A percentile compares a stretch with the other conserved stretches of the same genome.
phyloP scores from a whole-genome alignment of 352 stramenopile genomes.

The Phytophthora hybrid region DNA sequence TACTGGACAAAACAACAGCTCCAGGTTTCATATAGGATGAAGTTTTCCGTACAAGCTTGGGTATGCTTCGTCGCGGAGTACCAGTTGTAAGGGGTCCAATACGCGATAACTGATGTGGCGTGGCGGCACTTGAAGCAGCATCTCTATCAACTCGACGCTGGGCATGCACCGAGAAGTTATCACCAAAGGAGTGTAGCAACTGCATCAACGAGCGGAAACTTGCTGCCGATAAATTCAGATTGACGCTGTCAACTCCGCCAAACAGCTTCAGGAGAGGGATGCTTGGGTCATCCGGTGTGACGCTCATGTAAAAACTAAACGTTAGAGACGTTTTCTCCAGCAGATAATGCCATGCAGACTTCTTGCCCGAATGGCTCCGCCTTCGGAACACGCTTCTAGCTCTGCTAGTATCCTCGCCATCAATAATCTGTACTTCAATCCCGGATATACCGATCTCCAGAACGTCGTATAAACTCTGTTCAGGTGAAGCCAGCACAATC shows the following conservation, averaged over 20 bases:
- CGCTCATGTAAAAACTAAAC: conserved; percentile 81
- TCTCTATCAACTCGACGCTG: conserved; percentile 44
- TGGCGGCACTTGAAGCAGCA: conserved; percentile 13
- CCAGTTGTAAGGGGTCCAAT: conserved; percentile 15
- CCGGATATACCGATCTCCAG: conserved; percentile 82
- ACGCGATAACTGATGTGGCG: conserved; percentile 12
- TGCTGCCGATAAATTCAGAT: conserved; percentile 72
- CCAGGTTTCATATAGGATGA: conserved; percentile 41
- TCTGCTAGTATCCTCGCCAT: conserved; percentile 24
- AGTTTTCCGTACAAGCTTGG: conserved; percentile 38
- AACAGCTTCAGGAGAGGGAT: conserved; percentile 83
- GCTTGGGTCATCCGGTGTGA: conserved; percentile 79
- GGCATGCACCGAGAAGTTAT: conserved; percentile 65
- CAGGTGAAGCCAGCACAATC: conserved; percentile 29
- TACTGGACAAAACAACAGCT: conserved; percentile 35
- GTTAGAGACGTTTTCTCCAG: conserved; percentile 80
- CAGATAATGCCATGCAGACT: conserved; percentile 60
- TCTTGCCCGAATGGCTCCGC: conserved; percentile 26
- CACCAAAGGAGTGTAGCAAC: conserved; percentile 72
- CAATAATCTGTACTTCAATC: conserved; percentile 79
- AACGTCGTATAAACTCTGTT: conserved; percentile 76
- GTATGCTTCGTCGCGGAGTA: conserved; percentile 37
- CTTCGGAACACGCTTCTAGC: conserved; percentile 30
- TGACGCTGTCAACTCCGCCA: conserved; percentile 73
- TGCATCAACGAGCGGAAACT: conserved; percentile 70